Evolutionary conservation across 129 eudicot species (phyloP), one percentile per base, ranked within the genome.

Genomic region (Lonicera japonica): DNA sequence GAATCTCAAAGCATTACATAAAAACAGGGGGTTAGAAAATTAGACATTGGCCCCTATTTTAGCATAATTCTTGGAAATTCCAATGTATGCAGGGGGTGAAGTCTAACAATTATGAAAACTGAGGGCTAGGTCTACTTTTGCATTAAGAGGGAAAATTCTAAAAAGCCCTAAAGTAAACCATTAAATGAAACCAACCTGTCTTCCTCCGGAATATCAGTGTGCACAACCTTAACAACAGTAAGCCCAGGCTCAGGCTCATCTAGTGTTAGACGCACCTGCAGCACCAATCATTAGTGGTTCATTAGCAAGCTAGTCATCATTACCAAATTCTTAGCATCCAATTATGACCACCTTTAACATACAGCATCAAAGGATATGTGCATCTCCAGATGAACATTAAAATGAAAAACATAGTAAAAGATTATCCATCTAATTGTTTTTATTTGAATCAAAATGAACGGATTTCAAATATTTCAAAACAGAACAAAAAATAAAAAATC

Each of bases 211-310:
- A 91, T 90, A 71, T 87, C 95, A 16, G 90, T 82, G 60, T 87
- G 98, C 5, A 82, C 81, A 74, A 91, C 60, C 74, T 80, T 91
- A 13, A 91, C 81, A 48, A 84, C 66, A 9, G 98, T 91, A 14
- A 82, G 69, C 11, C 98, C 98, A 63, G 96, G 68, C 70, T 87
- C 96, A 20, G 98, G 96, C 69, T 91, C 98, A 14, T 91, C 98
- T 47, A 91, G 75, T 58, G 80, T 70, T 47, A 91, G 80, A n/a
- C 89, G 73, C 63, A 91, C 97, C 96, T 91, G 83, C 68, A 78
- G 12, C 48, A 71, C 69, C 59, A 46, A 61, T 8, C 45, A 68
- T n/a, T 6, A 51, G 60, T 29, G 17, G 38, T 45, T 56, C 22
- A 73, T 61, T n/a, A n/a, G n/a, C n/a, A n/a, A n/a, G n/a, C n/a